phyloP scores from a whole-genome alignment of 768 basidiomycete genomes.

The Panaeolus papilionaceus region DNA sequence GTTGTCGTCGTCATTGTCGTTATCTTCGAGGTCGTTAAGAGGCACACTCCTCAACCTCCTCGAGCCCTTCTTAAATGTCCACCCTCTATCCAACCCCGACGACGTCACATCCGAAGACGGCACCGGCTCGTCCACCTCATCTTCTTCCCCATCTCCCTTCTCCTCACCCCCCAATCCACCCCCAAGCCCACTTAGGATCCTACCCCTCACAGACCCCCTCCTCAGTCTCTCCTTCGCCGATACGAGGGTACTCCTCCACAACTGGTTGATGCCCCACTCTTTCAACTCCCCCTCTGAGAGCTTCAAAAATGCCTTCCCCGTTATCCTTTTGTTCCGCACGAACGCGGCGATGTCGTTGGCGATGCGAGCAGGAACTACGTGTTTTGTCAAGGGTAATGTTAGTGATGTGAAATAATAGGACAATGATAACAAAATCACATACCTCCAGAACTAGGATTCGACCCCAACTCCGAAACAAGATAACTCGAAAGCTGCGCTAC shows the following conservation, averaged over 20 bases:
- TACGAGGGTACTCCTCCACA: constrained; percentile 60
- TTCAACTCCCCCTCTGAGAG: constrained; percentile 66
- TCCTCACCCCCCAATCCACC: neutral
- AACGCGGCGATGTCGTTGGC: constrained; percentile 56
- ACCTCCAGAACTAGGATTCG: neutral
- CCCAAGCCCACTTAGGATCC: neutral
- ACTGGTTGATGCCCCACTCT: constrained; percentile 56
- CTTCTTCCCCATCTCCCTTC: neutral
- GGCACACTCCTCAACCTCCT: neutral
- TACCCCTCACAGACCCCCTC: neutral
- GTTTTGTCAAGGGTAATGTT: neutral
- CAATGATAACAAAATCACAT: neutral
- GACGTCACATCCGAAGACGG: neutral
- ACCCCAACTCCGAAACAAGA: constrained; percentile 37
- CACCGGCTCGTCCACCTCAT: neutral
- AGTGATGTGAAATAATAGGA: too few species aligned
- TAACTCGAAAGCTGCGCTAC: constrained; percentile 62
- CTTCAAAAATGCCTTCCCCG: constrained; percentile 64
- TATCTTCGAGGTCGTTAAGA: neutral
- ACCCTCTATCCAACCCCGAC: neutral
- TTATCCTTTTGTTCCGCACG: constrained; percentile 55
- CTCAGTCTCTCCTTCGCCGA: neutral
- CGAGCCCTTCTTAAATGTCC: neutral
- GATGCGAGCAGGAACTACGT: constrained; percentile 38
- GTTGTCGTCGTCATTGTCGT: neutral